Base-by-base conservation (phyloP, 75 land plant genomes). In the Cryptomeria japonica region DNA sequence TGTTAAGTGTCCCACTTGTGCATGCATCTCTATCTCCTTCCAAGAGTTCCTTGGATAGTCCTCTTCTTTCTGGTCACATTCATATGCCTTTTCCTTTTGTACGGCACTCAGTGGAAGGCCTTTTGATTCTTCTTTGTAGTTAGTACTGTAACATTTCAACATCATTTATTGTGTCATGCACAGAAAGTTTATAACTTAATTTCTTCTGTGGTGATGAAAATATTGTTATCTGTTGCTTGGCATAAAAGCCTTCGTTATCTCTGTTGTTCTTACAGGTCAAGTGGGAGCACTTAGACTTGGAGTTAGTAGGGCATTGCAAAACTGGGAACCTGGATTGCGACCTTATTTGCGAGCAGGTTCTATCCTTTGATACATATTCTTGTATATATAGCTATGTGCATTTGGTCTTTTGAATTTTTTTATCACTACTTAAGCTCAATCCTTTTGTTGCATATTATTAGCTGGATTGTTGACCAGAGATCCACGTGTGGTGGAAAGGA, bases 391-490 rank as follows among this genome's bases (percentile, higher is more conserved):
- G n/a, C 83, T 61, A 42, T 16, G 46, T 87, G 61, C 37, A 38
- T 76, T 46, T 83, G 41, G 22, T 46, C 47, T 89, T 51, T 84
- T 72, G 84, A 49, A 31, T 88, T 86, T 39, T 36, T 73, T 42
- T 12, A 39, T 84, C 16, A 39, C 31, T 56, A 58, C 85, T 28
- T 75, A 72, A 41, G 84, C 58, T 51, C 15, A 55, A 47, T 46
- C 34, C 75, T 37, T 51, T n/a, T 46, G 90, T 82, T 68, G 78
- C 83, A 77, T 22, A 84, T 64, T 34, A 80, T 70, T 93, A 98
- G 98, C 90, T 83, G 99, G 99, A 32, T 92, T 94, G 88, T 89
- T 98, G 90, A 98, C 99, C n/a, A 90, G 99, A 51, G 99, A 98
- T 85, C 86, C 99, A 10, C 91, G 99, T 72, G 91, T 94, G 31